Conservation (phyloP, 805 yeast species). For the Debaryomyces prosopidis region DNA sequence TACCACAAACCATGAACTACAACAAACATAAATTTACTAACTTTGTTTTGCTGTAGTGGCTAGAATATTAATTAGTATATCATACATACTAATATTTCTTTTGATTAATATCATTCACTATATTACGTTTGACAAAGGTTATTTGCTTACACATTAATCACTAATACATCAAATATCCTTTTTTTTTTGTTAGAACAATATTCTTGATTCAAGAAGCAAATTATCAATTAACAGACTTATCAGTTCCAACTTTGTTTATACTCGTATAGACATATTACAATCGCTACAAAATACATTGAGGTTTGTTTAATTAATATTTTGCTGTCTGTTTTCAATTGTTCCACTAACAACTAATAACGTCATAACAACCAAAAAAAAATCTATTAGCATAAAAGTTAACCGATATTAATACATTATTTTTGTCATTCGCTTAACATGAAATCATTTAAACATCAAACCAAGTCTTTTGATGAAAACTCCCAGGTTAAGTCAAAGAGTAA, state of each 20-base stretch:
- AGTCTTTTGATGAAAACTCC: constrained; percentile 18
- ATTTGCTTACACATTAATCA: background rate
- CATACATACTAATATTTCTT: background rate
- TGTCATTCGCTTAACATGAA: constrained; percentile 11
- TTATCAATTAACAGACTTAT: background rate
- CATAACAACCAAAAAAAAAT: background rate
- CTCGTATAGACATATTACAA: constrained; percentile 4
- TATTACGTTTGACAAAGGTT: background rate
- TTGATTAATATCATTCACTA: background rate
- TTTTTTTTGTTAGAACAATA: background rate
- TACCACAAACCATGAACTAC: constrained; percentile 4
- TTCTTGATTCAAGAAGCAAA: background rate
- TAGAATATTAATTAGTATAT: background rate
- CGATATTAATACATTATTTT: constrained; percentile 2
- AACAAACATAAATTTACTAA: constrained; percentile 1
- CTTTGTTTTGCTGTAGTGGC: background rate
- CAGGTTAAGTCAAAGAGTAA: constrained; percentile 8
- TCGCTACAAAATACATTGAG: constrained; percentile 3
- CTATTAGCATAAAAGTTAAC: background rate
- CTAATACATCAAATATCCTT: background rate
- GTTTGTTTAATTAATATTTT: constrained; percentile 1
- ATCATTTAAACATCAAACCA: constrained; percentile 10
- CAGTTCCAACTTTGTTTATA: constrained; percentile 6
- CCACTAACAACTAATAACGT: background rate
- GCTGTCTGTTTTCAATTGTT: background rate